These are phyloP conservation scores for Tuctoria greenei DNA, from an alignment of 176 grass and related monocot species.

Conservation along the genomic window DNA sequence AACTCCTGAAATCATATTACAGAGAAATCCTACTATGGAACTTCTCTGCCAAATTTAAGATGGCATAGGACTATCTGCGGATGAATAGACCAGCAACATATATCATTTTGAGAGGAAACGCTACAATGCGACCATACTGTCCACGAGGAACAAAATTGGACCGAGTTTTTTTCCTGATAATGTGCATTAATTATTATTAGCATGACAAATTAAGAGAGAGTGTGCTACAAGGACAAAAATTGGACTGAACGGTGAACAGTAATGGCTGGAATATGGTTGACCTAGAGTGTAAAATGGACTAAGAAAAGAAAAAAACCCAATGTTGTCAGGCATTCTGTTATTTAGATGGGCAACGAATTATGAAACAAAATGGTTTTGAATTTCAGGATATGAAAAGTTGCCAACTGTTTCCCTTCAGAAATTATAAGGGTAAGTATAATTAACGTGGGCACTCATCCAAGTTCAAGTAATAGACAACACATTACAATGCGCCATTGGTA, in stretches of 20 bases:
- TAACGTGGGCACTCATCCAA: not conserved
- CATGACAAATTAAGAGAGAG: too few species aligned
- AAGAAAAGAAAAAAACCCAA: not conserved
- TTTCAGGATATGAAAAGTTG: not conserved
- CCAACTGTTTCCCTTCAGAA: not conserved
- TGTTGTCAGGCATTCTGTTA: not conserved
- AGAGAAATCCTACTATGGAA: not conserved
- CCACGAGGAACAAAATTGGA: not conserved
- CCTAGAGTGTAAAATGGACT: not conserved
- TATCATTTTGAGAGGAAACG: not conserved
- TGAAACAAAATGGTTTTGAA: not conserved
- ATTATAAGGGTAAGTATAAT: not conserved
- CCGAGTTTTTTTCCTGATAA: too few species aligned
- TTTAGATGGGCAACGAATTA: not conserved
- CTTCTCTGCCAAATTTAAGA: not conserved
- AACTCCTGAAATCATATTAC: not conserved
- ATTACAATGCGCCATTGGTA: not conserved
- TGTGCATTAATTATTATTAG: too few species aligned
- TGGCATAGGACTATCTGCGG: not conserved
- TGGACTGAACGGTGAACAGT: not conserved
- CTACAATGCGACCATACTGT: not conserved
- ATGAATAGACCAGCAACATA: not conserved
- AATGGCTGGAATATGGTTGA: not conserved
- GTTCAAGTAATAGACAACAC: not conserved
- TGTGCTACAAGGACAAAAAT: not conserved